phyloP scores from a whole-genome alignment of 2,329 filamentous ascomycete species.

The Ascochyta fabae region DNA sequence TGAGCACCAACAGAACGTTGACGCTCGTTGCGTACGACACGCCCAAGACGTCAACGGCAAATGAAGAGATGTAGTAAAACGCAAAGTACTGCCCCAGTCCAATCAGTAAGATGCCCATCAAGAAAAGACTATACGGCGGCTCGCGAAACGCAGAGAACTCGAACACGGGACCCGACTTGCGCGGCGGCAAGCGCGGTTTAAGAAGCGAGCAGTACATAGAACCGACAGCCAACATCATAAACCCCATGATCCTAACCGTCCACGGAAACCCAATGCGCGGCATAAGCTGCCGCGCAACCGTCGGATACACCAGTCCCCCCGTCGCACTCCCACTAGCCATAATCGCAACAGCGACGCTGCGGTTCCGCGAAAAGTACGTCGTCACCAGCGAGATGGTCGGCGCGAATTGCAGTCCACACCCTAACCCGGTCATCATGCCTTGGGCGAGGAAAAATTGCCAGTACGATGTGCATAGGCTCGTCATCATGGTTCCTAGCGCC shows the following conservation, averaged over 20 bases:
- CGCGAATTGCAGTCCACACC: slow-evolving; percentile 45
- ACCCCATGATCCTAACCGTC: slow-evolving; percentile 67
- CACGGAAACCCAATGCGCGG: slow-evolving; percentile 68
- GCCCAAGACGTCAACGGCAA: slow-evolving; percentile 51
- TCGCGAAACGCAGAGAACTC: slow-evolving; percentile 53
- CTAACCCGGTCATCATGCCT: slow-evolving; percentile 43
- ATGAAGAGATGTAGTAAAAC: slow-evolving; percentile 55
- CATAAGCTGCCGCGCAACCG: slow-evolving; percentile 60
- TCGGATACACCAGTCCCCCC: slow-evolving; percentile 69
- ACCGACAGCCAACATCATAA: slow-evolving; percentile 61
- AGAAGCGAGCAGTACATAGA: slow-evolving; percentile 47
- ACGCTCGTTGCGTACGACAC: slow-evolving; percentile 60
- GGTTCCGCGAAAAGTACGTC: slow-evolving; percentile 67
- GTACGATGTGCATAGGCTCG: slow-evolving; percentile 56
- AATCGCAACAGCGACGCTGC: slow-evolving; percentile 66
- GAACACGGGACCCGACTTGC: slow-evolving; percentile 52
- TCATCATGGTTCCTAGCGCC: slow-evolving; percentile 60
- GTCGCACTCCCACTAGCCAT: slow-evolving; percentile 65
- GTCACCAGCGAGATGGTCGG: slow-evolving; percentile 40
- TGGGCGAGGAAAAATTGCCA: slow-evolving; percentile 55
- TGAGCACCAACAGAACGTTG: slow-evolving; percentile 63
- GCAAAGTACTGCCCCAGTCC: slow-evolving; percentile 51
- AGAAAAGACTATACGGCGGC: slow-evolving; percentile 48
- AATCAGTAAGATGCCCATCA: slow-evolving; percentile 44
- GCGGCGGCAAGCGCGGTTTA: slow-evolving; percentile 52